Percentiles rank a stretch among this genome's conserved stretches.
phyloP scores from a whole-genome alignment of 106 monocot species.

The Dioscorea alata region DNA sequence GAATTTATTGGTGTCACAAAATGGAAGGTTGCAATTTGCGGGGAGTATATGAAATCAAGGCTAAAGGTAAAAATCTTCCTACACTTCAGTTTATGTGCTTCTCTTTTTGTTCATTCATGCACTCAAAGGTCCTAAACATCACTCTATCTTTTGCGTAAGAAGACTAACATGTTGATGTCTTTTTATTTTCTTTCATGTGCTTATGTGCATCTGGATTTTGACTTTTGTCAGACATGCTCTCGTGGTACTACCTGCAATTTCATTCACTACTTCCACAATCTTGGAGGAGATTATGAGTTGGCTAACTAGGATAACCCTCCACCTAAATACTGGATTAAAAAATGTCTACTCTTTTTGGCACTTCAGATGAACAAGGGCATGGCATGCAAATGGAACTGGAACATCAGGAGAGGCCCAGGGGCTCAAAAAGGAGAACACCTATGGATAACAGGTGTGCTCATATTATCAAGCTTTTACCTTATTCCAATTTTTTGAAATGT shows the following conservation, averaged over 20 bases:
- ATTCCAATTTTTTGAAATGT: not conserved
- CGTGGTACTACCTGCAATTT: conserved; percentile 95
- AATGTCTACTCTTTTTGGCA: conserved; percentile 83
- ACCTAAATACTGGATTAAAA: conserved; percentile 85
- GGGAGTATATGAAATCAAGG: conserved; percentile 97
- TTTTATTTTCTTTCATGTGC: too few relatives aligned
- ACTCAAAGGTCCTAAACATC: too few relatives aligned
- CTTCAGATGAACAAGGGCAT: conserved; percentile 33
- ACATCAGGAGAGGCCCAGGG: conserved; percentile 15
- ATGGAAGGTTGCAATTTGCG: conserved; percentile 99
- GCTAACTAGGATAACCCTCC: conserved; percentile 98
- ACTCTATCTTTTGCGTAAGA: too few relatives aligned
- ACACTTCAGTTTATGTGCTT: not conserved
- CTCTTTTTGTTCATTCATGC: not conserved
- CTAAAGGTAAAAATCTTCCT: conserved; percentile 44
- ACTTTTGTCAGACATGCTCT: conserved; percentile 66
- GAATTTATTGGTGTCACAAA: conserved; percentile 79
- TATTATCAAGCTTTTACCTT: not conserved
- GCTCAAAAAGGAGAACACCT: conserved; percentile 16
- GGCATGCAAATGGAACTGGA: conserved; percentile 23
- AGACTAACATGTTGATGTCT: too few relatives aligned
- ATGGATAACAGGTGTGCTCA: conserved; percentile 29
- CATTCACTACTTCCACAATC: conserved; percentile 93
- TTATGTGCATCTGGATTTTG: conserved; percentile 1
- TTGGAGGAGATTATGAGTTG: conserved; percentile 99